A percentile compares a stretch with the other conserved stretches of the same genome.
These are phyloP conservation scores for Tolypocladium nubicola DNA, from an alignment of 2,329 filamentous ascomycete genomes.

Conservation along the genomic window DNA sequence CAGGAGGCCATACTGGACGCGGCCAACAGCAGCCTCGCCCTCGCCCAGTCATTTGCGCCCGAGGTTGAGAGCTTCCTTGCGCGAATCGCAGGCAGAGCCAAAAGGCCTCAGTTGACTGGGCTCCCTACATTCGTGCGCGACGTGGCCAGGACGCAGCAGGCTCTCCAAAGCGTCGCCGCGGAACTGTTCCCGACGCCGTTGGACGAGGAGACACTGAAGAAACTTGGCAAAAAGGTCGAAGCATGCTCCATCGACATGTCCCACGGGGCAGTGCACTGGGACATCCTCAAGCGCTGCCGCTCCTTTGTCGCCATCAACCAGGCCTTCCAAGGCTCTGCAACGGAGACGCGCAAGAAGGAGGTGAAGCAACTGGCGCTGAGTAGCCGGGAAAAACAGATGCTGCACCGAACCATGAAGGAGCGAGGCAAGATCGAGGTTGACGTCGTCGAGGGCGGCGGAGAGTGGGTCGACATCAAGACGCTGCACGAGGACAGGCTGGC, in stretches of 20 bases:
- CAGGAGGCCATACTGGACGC: conserved; percentile 5
- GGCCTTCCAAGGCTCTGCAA: conserved; percentile 20
- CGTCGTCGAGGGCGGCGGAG: conserved; percentile 21
- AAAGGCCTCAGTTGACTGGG: conserved; percentile 8
- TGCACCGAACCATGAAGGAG: conserved; percentile 21
- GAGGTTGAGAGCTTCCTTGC: conserved; percentile 9
- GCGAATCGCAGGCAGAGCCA: conserved; percentile 3
- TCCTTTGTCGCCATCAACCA: conserved; percentile 19
- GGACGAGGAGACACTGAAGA: conserved; percentile 4
- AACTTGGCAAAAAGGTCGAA: conserved; percentile 11
- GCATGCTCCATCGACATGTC: conserved; percentile 10
- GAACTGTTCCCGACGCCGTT: conserved; percentile 4
- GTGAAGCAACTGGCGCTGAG: conserved; percentile 11
- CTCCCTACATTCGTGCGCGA: conserved; percentile 11
- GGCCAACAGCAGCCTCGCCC: conserved; percentile 3
- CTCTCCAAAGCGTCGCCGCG: conserved; percentile 4
- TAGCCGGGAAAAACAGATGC: conserved; percentile 14
- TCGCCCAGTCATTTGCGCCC: conserved; percentile 5
- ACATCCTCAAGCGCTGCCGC: conserved; percentile 19
- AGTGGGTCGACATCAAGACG: conserved; percentile 23
- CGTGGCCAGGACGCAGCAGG: conserved; percentile 8
- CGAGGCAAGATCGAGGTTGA: conserved; percentile 22
- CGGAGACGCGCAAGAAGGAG: conserved; percentile 12
- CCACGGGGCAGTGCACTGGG: conserved; percentile 17
- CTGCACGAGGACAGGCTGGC: conserved; percentile 21